phyloP scores from a whole-genome alignment of 2,329 filamentous ascomycete species.

The Capronia epimyces region DNA sequence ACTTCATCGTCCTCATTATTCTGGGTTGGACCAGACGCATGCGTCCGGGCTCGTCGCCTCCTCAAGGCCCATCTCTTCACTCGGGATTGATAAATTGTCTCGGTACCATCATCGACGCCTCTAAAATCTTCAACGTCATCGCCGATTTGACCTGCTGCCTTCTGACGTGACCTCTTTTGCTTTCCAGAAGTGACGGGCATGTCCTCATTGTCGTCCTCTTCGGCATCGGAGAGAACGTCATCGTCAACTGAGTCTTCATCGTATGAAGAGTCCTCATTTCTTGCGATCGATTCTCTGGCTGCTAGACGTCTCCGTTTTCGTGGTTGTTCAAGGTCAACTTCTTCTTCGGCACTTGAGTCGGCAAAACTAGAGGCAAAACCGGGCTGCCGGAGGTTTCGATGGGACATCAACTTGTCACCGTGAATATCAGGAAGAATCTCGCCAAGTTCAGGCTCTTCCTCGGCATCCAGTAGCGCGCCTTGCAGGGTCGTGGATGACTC shows the following conservation, averaged over 20 bases:
- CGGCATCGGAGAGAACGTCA: conserved; percentile 26
- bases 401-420: conserved; percentile 51
- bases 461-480: conserved; percentile 73
- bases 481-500: conserved; percentile 65
- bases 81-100: conserved; percentile 69
- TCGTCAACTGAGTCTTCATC: conserved; percentile 24
- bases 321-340: conserved; percentile 21
- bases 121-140: conserved; percentile 50
- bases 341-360: conserved; percentile 24
- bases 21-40: conserved; percentile 21
- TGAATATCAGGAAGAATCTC: conserved; percentile 42
- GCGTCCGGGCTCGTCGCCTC: conserved; percentile 55
- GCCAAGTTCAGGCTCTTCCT: conserved; percentile 56
- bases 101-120: conserved; percentile 81
- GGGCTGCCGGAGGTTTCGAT: conserved; percentile 67
- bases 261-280: conserved; percentile 36
- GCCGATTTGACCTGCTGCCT: conserved; percentile 35
- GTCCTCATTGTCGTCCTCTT: conserved; percentile 34
- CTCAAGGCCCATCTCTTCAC: conserved; percentile 68
- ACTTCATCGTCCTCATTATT: conserved; percentile 38
- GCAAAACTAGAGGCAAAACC: conserved; percentile 58
- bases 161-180: conserved; percentile 24
- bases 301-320: conserved; percentile 37
- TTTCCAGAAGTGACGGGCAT: conserved; percentile 26
- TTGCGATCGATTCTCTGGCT: conserved; percentile 29